phyloP scores from a whole-genome alignment of 768 basidiomycete species.

The Tulasnella sp. region DNA sequence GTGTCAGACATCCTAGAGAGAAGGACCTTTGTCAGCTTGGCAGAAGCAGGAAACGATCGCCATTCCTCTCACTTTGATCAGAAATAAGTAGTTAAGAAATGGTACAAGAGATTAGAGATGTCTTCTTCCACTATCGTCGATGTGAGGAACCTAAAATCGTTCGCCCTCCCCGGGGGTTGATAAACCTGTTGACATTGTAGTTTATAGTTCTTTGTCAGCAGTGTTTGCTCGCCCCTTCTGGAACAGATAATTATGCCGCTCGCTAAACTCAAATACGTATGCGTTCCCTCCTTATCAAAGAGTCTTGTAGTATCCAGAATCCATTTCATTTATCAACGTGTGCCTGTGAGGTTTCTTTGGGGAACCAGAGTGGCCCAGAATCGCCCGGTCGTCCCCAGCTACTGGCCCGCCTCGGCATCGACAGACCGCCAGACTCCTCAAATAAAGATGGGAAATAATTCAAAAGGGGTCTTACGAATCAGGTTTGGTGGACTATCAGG shows the following conservation, averaged over 20 bases:
- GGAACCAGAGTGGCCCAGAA: no score
- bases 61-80: slow-evolving; percentile 13
- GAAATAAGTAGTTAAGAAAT: slow-evolving; percentile 6
- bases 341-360: no score
- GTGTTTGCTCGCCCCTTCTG: not conserved
- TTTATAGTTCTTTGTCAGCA: slow-evolving; percentile 25
- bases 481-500: no score
- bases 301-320: not conserved
- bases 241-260: not conserved
- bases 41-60: not conserved
- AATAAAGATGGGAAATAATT: no score
- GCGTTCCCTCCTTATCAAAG: not conserved
- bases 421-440: no score
- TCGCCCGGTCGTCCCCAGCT: no score
- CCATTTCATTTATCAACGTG: no score
- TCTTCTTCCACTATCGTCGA: slow-evolving; percentile 97
- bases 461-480: no score
- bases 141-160: slow-evolving; percentile 48
- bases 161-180: not conserved
- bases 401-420: no score
- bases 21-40: not conserved
- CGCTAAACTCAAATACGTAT: not conserved
- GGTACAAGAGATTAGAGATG: slow-evolving; percentile 46
- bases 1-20: slow-evolving; percentile 84
- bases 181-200: slow-evolving; percentile 17